Percentiles rank a stretch among this genome's conserved stretches.
Evolutionary conservation across 2,329 filamentous ascomycete genomes (phyloP).

Genomic region (Tolypocladium paradoxum): DNA sequence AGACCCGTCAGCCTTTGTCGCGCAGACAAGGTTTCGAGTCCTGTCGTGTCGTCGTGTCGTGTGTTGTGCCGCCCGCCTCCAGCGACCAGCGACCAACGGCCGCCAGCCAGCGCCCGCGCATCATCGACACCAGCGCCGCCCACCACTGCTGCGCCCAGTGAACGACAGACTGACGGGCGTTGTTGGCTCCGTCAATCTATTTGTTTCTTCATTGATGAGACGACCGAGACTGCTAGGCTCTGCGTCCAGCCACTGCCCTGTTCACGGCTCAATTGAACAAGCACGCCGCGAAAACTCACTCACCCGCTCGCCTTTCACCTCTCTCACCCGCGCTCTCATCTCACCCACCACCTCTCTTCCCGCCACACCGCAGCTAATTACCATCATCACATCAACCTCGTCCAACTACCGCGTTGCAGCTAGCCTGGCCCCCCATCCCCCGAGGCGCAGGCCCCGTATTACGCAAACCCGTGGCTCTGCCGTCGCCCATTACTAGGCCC

Average conservation of each 20-base stretch:
- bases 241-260: not conserved
- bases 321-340: not conserved
- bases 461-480: conserved; percentile 12
- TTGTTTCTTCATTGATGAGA: not conserved
- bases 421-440: conserved; percentile 1
- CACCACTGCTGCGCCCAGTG: not conserved
- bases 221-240: not conserved
- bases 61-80: conserved; percentile 1
- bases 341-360: not conserved
- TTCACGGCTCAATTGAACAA: not conserved
- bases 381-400: not conserved
- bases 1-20: not conserved
- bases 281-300: not conserved
- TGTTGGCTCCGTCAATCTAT: not conserved
- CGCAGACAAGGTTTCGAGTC: not conserved
- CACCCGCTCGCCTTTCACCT: not conserved
- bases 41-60: conserved; percentile 4
- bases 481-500: conserved; percentile 7
- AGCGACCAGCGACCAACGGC: not conserved
- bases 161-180: not conserved
- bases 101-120: conserved; percentile 1
- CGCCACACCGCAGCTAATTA: conserved; percentile 1
- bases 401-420: conserved; percentile 3
- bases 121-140: conserved; percentile 1
- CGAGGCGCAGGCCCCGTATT: conserved; percentile 10